phyloP scores from a whole-genome alignment of 2,329 filamentous ascomycete species.

The Trichoderma sp. region DNA sequence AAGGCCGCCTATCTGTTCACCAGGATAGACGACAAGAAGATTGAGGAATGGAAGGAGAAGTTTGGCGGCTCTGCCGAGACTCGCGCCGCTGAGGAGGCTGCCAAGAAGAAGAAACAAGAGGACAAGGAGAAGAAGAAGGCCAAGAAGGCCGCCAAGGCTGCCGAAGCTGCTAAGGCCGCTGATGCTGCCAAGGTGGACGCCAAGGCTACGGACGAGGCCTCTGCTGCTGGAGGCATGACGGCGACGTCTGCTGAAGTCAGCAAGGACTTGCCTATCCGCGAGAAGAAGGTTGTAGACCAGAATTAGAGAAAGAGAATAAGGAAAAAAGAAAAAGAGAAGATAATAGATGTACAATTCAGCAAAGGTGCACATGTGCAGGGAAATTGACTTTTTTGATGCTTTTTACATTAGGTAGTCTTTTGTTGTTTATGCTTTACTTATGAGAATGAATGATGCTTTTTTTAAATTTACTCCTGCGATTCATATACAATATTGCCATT shows the following conservation, averaged over 20 bases:
- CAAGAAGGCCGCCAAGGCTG: slow-evolving; percentile 40
- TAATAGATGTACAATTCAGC: not conserved
- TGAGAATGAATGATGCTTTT: not conserved
- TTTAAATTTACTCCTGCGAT: not conserved
- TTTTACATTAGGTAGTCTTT: not conserved
- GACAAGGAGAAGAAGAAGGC: slow-evolving; percentile 41
- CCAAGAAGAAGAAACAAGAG: slow-evolving; percentile 41
- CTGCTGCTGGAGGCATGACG: slow-evolving; percentile 23
- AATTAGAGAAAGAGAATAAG: slow-evolving; percentile 1
- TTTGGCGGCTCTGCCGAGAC: slow-evolving; percentile 52
- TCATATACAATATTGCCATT: not conserved
- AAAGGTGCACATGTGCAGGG: not conserved
- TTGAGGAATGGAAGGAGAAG: slow-evolving; percentile 77
- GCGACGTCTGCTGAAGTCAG: slow-evolving; percentile 18
- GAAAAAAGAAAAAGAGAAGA: not conserved
- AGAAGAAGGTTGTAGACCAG: slow-evolving; percentile 24
- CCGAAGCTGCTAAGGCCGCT: slow-evolving; percentile 27
- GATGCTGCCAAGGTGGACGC: slow-evolving; percentile 22
- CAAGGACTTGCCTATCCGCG: slow-evolving; percentile 29
- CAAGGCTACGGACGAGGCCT: slow-evolving; percentile 23
- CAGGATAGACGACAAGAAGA: slow-evolving; percentile 79
- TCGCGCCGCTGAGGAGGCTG: slow-evolving; percentile 21
- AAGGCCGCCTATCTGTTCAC: slow-evolving; percentile 78
- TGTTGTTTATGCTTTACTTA: not conserved
- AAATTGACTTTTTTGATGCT: not conserved